Evolutionary conservation across 768 basidiomycete genomes (phyloP), one percentile per base, ranked within the genome.

Genomic region (Collybiopsis confluens): DNA sequence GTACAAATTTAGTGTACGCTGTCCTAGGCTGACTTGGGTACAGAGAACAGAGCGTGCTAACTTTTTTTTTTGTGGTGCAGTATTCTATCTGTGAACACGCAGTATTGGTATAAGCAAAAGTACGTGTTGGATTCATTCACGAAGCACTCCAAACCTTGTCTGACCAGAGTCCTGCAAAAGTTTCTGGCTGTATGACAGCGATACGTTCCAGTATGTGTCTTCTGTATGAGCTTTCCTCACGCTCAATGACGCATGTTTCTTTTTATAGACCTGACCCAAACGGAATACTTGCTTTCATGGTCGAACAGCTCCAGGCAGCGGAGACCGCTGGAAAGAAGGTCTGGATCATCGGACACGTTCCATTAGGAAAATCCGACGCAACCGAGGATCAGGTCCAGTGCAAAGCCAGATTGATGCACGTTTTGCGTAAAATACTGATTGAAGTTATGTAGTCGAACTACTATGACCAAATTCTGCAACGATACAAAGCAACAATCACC

Each of bases 161-260:
- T 10, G 15, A 42, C 35, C 13, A 26, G 27, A 24, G 28, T 36
- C 5, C 24, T 16, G 15, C n/a, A 13, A 23, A 38, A 69, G 70
- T 55, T 70, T 70, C 58, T 73, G 71, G 70, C 57, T 73, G 0
- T 76, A 73, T 55, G 72, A 74, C 58, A 69, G 68, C 37, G 68
- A 73, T 44, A 52, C 56, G 13, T 58, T 66, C 26, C 65, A 68
- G 69, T 69, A 45, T 30, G 66, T 54, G 30, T 11, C 6, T 27
- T 15, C 30, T 5, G 13, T 33, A 16, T 16, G 13, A 38, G 23
- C 45, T 54, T 45, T 33, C 8, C 21, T 33, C 13, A 6, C 30
- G 3, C 23, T 15, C 4, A 36, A 26, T 36, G n/a, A 23, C n/a
- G 21, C n/a, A n/a, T n/a, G n/a, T 4, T 24, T n/a, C 13, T 20